Evolutionary conservation across 768 basidiomycete genomes (phyloP).

Genomic region (Coprinopsis sp.): DNA sequence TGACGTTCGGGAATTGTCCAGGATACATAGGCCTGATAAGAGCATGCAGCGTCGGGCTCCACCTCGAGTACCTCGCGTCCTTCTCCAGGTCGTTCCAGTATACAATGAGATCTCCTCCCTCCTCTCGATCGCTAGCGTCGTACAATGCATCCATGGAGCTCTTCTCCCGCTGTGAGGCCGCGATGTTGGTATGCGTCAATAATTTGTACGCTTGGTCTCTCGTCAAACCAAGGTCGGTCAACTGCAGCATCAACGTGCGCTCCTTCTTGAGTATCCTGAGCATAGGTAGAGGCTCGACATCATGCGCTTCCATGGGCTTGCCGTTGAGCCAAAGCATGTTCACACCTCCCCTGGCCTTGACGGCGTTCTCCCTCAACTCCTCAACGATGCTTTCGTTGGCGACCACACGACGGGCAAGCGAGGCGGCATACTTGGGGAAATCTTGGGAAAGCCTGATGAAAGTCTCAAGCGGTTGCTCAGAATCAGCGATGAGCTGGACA

Average conservation of each 20-base stretch:
- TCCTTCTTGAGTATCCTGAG: conserved; percentile 73
- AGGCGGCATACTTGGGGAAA: conserved; percentile 81
- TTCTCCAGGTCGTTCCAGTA: conserved; percentile 94
- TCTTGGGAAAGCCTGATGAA: conserved; percentile 75
- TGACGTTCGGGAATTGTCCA: conserved; percentile 71
- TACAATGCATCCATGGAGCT: conserved; percentile 68
- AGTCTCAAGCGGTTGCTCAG: conserved; percentile 46
- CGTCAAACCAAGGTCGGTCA: conserved; percentile 60
- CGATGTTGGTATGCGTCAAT: conserved; percentile 60
- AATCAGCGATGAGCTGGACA: conserved; percentile 66
- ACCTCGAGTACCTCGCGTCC: conserved; percentile 61
- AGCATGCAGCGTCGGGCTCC: conserved; percentile 44
- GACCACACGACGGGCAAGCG: conserved; percentile 65
- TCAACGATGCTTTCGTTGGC: conserved; percentile 44
- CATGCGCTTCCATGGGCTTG: conserved; percentile 48
- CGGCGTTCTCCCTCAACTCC: conserved; percentile 56
- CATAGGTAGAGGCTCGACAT: conserved; percentile 69
- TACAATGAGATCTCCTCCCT: conserved; percentile 67
- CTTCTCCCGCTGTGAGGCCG: conserved; percentile 42
- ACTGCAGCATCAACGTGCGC: conserved; percentile 50
- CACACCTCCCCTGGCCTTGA: conserved; percentile 46
- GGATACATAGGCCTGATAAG: conserved; percentile 76
- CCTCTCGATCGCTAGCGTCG: conserved; percentile 83
- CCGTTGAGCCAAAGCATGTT: conserved; percentile 84
- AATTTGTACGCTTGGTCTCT: conserved; percentile 66